Evolutionary conservation across 2,329 filamentous ascomycete species (phyloP), one percentile per base, ranked within the genome.

Genomic region (Stylonectria norvegica): DNA sequence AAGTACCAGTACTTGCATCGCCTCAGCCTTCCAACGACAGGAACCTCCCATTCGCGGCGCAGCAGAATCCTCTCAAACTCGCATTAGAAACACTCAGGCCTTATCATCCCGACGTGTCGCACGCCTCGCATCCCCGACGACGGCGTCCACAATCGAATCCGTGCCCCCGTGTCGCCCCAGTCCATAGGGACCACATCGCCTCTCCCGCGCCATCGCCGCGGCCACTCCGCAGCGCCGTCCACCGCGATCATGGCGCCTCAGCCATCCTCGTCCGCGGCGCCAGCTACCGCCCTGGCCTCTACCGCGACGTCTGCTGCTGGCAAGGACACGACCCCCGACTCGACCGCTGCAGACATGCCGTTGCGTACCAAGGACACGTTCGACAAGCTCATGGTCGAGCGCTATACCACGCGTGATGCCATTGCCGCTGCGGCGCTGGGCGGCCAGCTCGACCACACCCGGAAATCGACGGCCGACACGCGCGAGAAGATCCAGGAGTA

Each of bases 401-500:
- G 73, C 38, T 78, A 70, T 57, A 69, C 74, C 49, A 69, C 67
- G 40, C 74, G 72, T 55, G 78, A 81, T 56, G 67, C 70, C 57
- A 63, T 79, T 47, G 74, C 76, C 45, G 69, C 73, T 12, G 72
- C 74, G 8, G 73, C 73, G 42, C 64, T 80, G 33, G 67, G 67
- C 38, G 65, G 73, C 36, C 68, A 71, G 40, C 71, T 76, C 31
- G 71, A 75, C 37, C 70, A 74, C 23, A 73, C 72, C 38, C 75
- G 78, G 48, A 71, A 75, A 35, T 65, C 82, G 40, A 75, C 83
- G 49, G 73, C 75, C 50, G 72, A 79, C 51, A 85, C 83, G 66
- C 78, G 78, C 50, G 72, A 78, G 35, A 83, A 85, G 65, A 76
- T 81, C 43, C 76, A 83, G 45, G 83, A 88, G 59, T 89, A 91